Evolutionary conservation across 2,329 filamentous ascomycete species (phyloP).

Genomic region (Penicillium sp.): DNA sequence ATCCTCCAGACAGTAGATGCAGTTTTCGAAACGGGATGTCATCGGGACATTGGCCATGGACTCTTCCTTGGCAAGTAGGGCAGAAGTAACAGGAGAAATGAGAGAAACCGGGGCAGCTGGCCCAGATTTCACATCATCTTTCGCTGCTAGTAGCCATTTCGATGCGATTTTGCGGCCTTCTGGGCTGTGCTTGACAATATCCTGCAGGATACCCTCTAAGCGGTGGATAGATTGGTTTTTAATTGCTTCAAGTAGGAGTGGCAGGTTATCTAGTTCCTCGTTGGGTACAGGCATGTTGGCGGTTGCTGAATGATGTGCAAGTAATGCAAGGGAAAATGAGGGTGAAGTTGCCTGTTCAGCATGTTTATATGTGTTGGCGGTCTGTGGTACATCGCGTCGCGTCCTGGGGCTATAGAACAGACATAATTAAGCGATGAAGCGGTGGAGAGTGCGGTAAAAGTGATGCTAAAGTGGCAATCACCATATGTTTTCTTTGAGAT

Average conservation of each 20-base stretch:
- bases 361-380: background rate
- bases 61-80: background rate
- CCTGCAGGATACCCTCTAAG: background rate
- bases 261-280: background rate
- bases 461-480: background rate
- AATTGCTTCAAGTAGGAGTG: background rate
- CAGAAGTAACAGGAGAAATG: too few species aligned
- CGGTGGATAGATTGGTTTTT: background rate
- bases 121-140: background rate
- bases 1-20: background rate
- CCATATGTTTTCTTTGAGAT: background rate
- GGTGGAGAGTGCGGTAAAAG: background rate
- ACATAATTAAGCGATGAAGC: background rate
- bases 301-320: background rate
- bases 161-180: background rate
- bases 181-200: background rate
- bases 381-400: background rate
- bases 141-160: background rate
- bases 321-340: background rate
- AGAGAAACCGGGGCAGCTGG: background rate
- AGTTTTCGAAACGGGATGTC: background rate
- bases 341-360: too few species aligned
- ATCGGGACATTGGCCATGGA: too few species aligned
- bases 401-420: background rate
- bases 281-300: background rate